Base-by-base conservation (phyloP, 257 asterid genomes). In the Verbascum thapsus region DNA sequence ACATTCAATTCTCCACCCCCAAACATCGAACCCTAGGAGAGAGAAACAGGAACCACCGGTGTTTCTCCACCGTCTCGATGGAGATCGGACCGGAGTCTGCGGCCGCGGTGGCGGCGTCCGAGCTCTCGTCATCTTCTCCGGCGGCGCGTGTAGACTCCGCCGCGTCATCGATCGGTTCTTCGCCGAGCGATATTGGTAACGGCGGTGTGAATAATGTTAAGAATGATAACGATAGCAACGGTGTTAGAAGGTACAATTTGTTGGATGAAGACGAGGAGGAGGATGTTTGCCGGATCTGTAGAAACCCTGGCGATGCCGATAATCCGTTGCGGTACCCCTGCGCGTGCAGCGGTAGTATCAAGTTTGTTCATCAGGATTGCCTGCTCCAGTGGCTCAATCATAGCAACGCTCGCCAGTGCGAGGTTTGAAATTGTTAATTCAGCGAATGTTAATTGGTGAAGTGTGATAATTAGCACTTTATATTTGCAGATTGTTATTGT, bases 331-430 rank as follows among this genome's bases (percentile, higher is more conserved):
- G 84, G 19, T 89, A 89, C 57, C 98, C 98, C 13, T 92, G 98
- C 79, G 97, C 97, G 10, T 92, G 97, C 73, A 92, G 97, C 79
- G 98, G 98, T 10, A 92, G 98, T 69, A 92, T 92, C 71, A 92
- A 92, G 70, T 92, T 78, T 69, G 98, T 92, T 62, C 98, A 92
- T 63, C 97, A 89, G 79, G 97, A 92, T 61, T 92, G 98, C 75
- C 90, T 92, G 40, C 94, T 92, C 55, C 98, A 88, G 88, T 92
- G 98, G 98, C 97, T 92, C 43, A 92, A 83, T 82, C 98, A 92
- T 61, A 88, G 98, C 68, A 92, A 92, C 84, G 96, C 98, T 69
- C 90, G 97, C 56, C 95, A 88, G 41, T 92, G 98, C 94, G 98
- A 92, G 96, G 98, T 91, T 50, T 5, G 72, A 40, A n/a, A n/a